Evolutionary conservation across 2,329 filamentous ascomycete species (phyloP).

Genomic region (Bisporella sp.): DNA sequence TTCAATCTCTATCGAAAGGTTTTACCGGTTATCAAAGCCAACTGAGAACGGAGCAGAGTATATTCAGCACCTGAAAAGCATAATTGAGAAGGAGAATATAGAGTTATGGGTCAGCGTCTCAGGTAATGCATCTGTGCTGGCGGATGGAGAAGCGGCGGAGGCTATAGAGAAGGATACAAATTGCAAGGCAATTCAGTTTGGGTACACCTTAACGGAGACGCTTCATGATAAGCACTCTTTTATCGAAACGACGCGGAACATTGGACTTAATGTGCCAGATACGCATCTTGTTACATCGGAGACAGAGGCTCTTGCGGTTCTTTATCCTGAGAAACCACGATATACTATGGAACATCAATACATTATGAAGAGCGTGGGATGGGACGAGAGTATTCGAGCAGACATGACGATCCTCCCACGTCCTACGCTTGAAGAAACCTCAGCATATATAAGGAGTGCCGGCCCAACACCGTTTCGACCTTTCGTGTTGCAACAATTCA

Average conservation of each 20-base stretch:
- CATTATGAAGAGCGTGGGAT: slow-evolving; percentile 57
- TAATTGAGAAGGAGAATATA: slow-evolving; percentile 53
- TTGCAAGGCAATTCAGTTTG: slow-evolving; percentile 60
- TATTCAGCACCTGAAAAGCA: slow-evolving; percentile 45
- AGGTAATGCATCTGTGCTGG: slow-evolving; percentile 55
- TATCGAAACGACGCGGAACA: slow-evolving; percentile 45
- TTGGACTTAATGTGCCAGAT: slow-evolving; percentile 48
- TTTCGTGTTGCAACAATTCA: slow-evolving; percentile 65
- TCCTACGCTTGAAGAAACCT: slow-evolving; percentile 43
- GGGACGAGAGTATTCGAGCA: slow-evolving; percentile 52
- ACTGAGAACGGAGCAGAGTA: slow-evolving; percentile 39
- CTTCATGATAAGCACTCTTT: slow-evolving; percentile 63
- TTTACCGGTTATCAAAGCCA: slow-evolving; percentile 40
- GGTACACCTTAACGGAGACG: slow-evolving; percentile 44
- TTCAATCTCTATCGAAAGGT: slow-evolving; percentile 48
- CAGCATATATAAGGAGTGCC: slow-evolving; percentile 45
- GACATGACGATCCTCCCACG: slow-evolving; percentile 61
- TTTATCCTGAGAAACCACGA: slow-evolving; percentile 31
- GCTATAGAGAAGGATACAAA: slow-evolving; percentile 47
- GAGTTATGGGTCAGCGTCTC: slow-evolving; percentile 72
- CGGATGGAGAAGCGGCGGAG: slow-evolving; percentile 60
- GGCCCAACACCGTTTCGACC: slow-evolving; percentile 31
- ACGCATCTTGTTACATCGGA: slow-evolving; percentile 46
- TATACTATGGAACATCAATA: slow-evolving; percentile 38
- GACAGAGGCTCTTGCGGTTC: slow-evolving; percentile 44